phyloP scores from a whole-genome alignment of 306 rosid species.

The Casuarina equisetifolia region DNA sequence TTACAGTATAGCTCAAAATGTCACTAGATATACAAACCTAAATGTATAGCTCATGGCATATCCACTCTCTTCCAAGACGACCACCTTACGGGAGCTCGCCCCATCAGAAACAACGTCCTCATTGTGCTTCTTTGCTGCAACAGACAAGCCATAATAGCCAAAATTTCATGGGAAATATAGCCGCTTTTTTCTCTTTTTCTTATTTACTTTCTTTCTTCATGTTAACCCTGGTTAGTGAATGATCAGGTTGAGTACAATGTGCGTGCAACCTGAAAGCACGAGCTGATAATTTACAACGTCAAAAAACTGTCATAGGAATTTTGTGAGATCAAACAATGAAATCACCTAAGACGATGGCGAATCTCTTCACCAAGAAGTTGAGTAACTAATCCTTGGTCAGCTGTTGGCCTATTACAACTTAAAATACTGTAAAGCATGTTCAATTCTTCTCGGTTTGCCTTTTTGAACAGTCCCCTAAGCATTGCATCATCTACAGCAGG shows the following conservation, averaged over 20 bases:
- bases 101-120: too few relatives aligned
- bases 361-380: conserved; percentile 74
- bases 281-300: conserved; percentile 54
- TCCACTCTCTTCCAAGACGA: too few relatives aligned
- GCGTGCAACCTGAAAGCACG: conserved; percentile 43
- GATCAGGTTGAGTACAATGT: conserved; percentile 48
- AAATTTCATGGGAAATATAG: conserved; percentile 26
- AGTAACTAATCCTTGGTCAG: conserved; percentile 44
- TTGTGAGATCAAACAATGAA: conserved; percentile 39
- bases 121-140: not conserved
- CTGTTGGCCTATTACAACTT: conserved; percentile 47
- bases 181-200: not conserved
- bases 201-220: conserved; percentile 26
- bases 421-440: conserved; percentile 62
- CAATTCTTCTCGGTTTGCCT: conserved; percentile 72
- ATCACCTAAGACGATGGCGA: conserved; percentile 50
- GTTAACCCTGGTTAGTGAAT: conserved; percentile 37
- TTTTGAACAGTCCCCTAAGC: conserved; percentile 58
- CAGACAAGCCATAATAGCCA: not conserved
- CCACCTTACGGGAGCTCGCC: too few relatives aligned
- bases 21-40: too few relatives aligned
- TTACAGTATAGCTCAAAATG: too few relatives aligned
- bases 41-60: too few relatives aligned
- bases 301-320: conserved; percentile 30
- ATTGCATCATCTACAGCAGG: conserved; percentile 37